These are phyloP conservation scores for Luvunga scandens DNA, from an alignment of 345 rosid genomes.

Conservation along the genomic window DNA sequence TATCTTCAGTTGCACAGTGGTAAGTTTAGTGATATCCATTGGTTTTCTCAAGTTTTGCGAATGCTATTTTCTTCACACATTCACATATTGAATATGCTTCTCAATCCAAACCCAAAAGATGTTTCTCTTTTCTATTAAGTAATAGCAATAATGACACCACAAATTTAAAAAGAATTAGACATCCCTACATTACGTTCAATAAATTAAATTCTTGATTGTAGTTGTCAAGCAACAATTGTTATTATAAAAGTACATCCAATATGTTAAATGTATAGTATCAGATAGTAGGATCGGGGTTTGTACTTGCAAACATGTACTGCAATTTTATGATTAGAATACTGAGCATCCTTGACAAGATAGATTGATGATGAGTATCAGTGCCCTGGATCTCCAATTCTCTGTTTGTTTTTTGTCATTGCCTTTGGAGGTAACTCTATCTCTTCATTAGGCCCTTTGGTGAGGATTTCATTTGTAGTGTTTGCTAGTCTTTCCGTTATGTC, in stretches of 20 bases:
- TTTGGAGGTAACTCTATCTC: not conserved
- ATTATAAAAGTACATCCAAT: no score
- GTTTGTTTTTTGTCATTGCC: not conserved
- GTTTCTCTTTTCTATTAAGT: not conserved
- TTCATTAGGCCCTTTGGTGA: not conserved
- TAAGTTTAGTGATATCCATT: slow-evolving; percentile 18
- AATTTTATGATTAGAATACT: not conserved
- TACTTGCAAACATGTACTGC: not conserved
- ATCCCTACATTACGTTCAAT: not conserved
- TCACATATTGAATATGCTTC: not conserved
- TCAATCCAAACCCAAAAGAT: not conserved
- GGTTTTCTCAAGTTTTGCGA: not conserved
- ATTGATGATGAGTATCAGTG: not conserved
- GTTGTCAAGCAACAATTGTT: not conserved
- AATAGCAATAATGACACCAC: not conserved
- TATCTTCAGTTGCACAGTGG: slow-evolving; percentile 51
- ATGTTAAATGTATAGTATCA: not conserved
- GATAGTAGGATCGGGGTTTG: not conserved
- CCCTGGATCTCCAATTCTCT: not conserved
- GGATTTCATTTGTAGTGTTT: not conserved
- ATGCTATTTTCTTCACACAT: not conserved
- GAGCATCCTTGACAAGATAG: not conserved
- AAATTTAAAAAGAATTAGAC: not conserved
- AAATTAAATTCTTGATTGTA: not conserved
- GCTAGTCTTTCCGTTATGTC: not conserved